Base-by-base conservation (phyloP, 352 stramenopile species). In the Pythium sp. region DNA sequence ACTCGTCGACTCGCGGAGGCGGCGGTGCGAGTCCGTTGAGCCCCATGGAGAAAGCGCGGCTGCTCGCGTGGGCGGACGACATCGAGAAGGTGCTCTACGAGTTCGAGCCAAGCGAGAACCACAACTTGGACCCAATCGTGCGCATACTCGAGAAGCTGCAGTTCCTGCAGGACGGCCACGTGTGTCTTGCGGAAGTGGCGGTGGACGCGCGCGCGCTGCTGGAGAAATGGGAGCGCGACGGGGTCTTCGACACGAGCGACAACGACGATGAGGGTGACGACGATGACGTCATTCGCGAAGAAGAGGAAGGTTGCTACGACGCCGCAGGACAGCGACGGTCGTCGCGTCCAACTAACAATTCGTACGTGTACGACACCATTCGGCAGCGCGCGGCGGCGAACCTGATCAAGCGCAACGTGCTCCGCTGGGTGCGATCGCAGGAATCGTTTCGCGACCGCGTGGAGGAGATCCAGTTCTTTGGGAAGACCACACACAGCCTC, bases 391-490 rank as follows among this genome's bases (percentile, higher is more conserved):
- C 82, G 15, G 84, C 82, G 20, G 80, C 76, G 20, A 77, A 76
- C 43, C 58, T 89, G 49, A 89, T 92, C 65, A 90, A 90, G 64
- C 80, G 82, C 11, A 81, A 81, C 18, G 76, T 89, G 0, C 60
- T 90, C 30, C 58, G 34, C 12, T 92, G 84, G 84, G 73, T 78
- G 51, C 71, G 84, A 11, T 77, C 79, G 12, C 79, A 77, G n/a
- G 68, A 71, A 30, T 77, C 79, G 12, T 90, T 90, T 34, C 73
- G 74, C 56, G 70, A 82, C 20, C 81, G 84, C 18, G 81, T 90
- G 8, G 79, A 81, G 1, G 80, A 92, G 70, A 76, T 92, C 32
- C 58, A 87, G 58, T 57, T 84, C 11, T 90, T 90, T 63, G 82
- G 82, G 22, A 86, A 80, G 14, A 90, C 80, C 20, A 90, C 80